Conservation (phyloP, 2,329 filamentous ascomycete genomes). For the Fusarium sublunatum region DNA sequence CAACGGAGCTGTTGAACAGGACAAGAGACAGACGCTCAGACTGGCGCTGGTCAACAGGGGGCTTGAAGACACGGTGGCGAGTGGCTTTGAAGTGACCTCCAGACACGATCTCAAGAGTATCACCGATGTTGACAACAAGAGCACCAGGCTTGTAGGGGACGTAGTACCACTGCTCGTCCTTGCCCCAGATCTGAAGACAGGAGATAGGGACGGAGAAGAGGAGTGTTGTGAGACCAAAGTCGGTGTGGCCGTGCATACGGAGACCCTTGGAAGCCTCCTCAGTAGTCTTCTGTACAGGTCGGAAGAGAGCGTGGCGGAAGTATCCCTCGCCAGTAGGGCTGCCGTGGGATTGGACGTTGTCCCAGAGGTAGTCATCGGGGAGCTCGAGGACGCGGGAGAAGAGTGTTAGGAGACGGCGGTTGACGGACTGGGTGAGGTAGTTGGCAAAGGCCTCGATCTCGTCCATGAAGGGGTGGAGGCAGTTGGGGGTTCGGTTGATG, state of each 20-base stretch:
- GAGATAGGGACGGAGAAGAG: slow-evolving; percentile 37
- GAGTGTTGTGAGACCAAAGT: slow-evolving; percentile 32
- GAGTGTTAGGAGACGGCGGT: slow-evolving; percentile 36
- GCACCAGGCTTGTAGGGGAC: slow-evolving; percentile 38
- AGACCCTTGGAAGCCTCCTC: slow-evolving; percentile 37
- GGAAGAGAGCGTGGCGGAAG: slow-evolving; percentile 37
- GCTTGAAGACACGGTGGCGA: slow-evolving; percentile 35
- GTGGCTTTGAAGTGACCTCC: slow-evolving; percentile 41
- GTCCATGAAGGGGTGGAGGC: slow-evolving; percentile 52
- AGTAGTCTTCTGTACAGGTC: slow-evolving; percentile 32
- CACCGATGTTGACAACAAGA: slow-evolving; percentile 38
- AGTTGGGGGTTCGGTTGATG: slow-evolving; percentile 57
- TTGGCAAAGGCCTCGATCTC: slow-evolving; percentile 36
- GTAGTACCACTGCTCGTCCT: slow-evolving; percentile 39
- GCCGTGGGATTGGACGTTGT: slow-evolving; percentile 39
- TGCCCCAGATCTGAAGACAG: slow-evolving; percentile 38
- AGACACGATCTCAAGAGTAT: slow-evolving; percentile 35
- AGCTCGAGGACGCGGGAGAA: slow-evolving; percentile 39
- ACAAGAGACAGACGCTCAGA: slow-evolving; percentile 56
- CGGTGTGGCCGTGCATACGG: slow-evolving; percentile 36
- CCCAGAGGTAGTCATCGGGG: slow-evolving; percentile 38
- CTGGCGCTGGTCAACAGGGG: slow-evolving; percentile 41
- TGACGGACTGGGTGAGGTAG: slow-evolving; percentile 37
- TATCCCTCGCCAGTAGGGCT: slow-evolving; percentile 38
- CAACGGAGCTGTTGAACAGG: slow-evolving; percentile 59